Evolutionary conservation across 2,329 filamentous ascomycete species (phyloP).

Genomic region (Fonsecaea erecta): DNA sequence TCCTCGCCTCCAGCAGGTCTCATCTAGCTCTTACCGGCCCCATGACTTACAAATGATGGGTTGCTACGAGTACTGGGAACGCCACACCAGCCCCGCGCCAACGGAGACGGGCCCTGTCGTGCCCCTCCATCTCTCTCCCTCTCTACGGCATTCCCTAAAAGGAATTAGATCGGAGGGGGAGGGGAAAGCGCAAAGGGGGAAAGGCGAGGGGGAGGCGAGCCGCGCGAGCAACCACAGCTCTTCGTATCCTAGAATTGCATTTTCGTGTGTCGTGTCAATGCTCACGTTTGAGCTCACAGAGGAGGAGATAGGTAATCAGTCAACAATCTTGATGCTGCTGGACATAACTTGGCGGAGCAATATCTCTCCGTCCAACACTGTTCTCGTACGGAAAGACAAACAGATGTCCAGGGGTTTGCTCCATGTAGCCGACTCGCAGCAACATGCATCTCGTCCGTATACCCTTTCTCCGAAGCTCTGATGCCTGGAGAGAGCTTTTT

Average conservation of each 20-base stretch:
- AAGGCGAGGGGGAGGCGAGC: too few species aligned
- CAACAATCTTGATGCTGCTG: not conserved
- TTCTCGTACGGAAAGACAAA: not conserved
- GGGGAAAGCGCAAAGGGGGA: not conserved
- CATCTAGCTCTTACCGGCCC: not conserved
- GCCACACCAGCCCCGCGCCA: not conserved
- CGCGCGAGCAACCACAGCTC: not conserved
- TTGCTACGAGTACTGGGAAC: too few species aligned
- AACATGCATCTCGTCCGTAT: not conserved
- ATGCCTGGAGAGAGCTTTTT: not conserved
- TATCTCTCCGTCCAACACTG: not conserved
- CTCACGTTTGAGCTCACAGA: not conserved
- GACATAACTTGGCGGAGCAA: conserved; percentile 2
- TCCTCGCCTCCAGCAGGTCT: not conserved
- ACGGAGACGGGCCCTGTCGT: not conserved
- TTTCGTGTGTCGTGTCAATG: not conserved
- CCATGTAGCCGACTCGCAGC: conserved; percentile 7
- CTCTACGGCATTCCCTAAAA: not conserved
- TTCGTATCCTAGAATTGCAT: not conserved
- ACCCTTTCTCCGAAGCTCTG: conserved; percentile 9
- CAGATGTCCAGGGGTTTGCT: not conserved
- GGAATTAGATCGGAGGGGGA: not conserved
- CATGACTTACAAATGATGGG: not conserved
- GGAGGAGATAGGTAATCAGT: not conserved
- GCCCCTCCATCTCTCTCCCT: not conserved